Base-by-base conservation (phyloP, 371 early-diverging fungal genomes). In the Mucor velutinosus region DNA sequence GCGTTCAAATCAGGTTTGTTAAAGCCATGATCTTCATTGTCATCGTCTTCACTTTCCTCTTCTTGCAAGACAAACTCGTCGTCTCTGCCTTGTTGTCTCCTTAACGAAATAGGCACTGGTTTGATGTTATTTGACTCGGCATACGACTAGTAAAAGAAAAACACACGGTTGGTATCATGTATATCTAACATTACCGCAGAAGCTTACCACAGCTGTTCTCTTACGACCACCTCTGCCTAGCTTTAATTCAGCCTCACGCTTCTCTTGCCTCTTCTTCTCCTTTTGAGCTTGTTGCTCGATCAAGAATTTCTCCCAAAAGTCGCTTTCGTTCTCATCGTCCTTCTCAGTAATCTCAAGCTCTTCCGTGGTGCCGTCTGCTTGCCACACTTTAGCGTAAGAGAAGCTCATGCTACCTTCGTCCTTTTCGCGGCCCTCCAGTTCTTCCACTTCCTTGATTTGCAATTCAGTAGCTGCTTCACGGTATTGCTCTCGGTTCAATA, bases 401-500 rank as follows among this genome's bases (percentile, higher is more conserved):
- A 85, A 81, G 10, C 74, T 75, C 35, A 78, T 12, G 25, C 58
- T 72, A 27, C 33, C 39, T 12, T 63, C 62, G 19, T 64, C 67
- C 2, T 59, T 25, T 14, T 41, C 60, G 14, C 60, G 58, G 7
- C 58, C 63, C 21, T 76, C 67, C 10, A 65, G 27, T 21, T 66
- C 72, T 12, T 68, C 74, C 7, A 69, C 47, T 25, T 79, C 76
- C 27, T 63, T 55, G 23, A 39, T 32, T 33, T 73, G 65, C 33
- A 66, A 57, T 49, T 69, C 60, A 10, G 62, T n/a, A 11, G 61
- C 58, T 58, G 49, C 10, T 58, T 70, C 21, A 25, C 64, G 41
- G 51, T 67, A 60, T 45, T 75, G 66, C 75, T 77, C 72, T 74
- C 87, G 85, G 56, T 94, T 91, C 0, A 94, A 73, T n/a, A 95